Evolutionary conservation across 345 rosid genomes (phyloP).

Genomic region (Hibiscus mutabilis): DNA sequence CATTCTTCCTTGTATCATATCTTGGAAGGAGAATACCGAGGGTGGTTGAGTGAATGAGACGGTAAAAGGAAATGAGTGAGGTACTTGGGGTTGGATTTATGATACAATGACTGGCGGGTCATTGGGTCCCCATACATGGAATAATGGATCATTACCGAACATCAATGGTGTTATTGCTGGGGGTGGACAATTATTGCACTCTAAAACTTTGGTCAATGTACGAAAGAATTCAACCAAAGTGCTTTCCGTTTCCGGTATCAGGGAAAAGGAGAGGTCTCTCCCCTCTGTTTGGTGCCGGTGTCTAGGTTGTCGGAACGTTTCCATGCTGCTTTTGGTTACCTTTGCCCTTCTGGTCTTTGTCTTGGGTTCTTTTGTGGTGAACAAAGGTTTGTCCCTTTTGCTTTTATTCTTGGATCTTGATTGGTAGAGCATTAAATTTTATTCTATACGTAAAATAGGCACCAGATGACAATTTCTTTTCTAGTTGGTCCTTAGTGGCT

Average conservation of each 20-base stretch:
- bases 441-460: background rate
- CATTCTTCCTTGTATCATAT: background rate
- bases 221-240: conserved; percentile 40
- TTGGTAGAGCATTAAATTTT: conserved; percentile 3
- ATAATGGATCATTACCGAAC: conserved; percentile 50
- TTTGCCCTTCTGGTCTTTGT: conserved; percentile 65
- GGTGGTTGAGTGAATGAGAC: conserved; percentile 18
- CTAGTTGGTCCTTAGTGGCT: background rate
- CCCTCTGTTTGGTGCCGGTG: conserved; percentile 48
- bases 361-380: conserved; percentile 51
- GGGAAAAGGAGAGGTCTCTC: conserved; percentile 66
- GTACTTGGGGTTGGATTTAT: conserved; percentile 29
- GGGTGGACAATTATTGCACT: conserved; percentile 7
- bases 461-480: background rate
- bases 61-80: conserved; percentile 27
- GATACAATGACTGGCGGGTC: conserved; percentile 75
- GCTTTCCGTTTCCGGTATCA: conserved; percentile 39
- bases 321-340: conserved; percentile 55
- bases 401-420: background rate
- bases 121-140: conserved; percentile 49
- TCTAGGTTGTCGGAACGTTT: conserved; percentile 50
- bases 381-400: conserved; percentile 46
- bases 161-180: conserved; percentile 14
- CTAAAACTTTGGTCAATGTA: conserved; percentile 22
- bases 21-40: conserved; percentile 10